phyloP scores from a whole-genome alignment of 1,139 yeast genomes.

The Kodamaea suecica region DNA sequence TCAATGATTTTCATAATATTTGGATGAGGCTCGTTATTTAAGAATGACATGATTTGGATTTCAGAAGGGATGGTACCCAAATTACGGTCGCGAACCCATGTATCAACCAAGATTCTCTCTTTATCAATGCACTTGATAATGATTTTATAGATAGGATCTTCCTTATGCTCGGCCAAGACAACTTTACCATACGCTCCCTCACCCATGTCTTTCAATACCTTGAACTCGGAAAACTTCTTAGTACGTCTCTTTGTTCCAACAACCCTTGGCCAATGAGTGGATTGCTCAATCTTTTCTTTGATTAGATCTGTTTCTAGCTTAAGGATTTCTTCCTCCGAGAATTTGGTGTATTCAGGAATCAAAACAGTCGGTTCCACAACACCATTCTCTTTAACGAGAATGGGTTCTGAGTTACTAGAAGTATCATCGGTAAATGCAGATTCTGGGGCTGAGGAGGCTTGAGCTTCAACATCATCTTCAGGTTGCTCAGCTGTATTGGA shows the following conservation, averaged over 20 bases:
- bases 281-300: slow-evolving; percentile 30
- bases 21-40: slow-evolving; percentile 76
- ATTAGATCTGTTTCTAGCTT: slow-evolving; percentile 44
- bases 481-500: background rate
- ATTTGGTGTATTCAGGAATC: slow-evolving; percentile 15
- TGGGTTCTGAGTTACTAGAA: background rate
- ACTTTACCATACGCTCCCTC: slow-evolving; percentile 98
- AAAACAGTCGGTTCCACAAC: background rate
- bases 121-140: slow-evolving; percentile 88
- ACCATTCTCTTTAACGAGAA: background rate
- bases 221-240: slow-evolving; percentile 69
- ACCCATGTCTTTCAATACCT: slow-evolving; percentile 74
- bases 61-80: slow-evolving; percentile 94
- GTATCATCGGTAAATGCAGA: slow-evolving; percentile 7
- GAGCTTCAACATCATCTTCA: slow-evolving; percentile 3
- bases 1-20: slow-evolving; percentile 82
- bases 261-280: slow-evolving; percentile 49
- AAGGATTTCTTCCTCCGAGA: slow-evolving; percentile 42
- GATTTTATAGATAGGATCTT: slow-evolving; percentile 60
- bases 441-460: slow-evolving; percentile 1
- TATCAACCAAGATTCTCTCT: slow-evolving; percentile 88
- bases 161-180: slow-evolving; percentile 67
- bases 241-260: slow-evolving; percentile 62
- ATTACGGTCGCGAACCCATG: slow-evolving; percentile 92
- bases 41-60: slow-evolving; percentile 83